Conservation (phyloP, 176 grass and related monocot species). For the Aechmea fasciata region DNA sequence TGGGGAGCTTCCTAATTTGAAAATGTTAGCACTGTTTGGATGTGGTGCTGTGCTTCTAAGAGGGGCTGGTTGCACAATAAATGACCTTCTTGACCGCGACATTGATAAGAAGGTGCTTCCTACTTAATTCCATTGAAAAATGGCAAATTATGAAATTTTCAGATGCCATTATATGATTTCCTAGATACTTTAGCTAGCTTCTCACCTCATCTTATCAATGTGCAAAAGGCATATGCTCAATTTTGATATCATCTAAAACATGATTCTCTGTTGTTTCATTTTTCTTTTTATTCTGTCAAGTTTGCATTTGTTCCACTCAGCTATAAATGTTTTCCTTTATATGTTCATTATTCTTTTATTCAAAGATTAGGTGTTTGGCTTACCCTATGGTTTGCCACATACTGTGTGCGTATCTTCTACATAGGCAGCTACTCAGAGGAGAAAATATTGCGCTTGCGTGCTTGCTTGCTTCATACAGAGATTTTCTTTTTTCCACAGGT, state of each 20-base stretch:
- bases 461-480: neutral
- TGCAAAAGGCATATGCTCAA: neutral
- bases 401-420: too few relatives aligned
- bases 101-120: constrained; percentile 63
- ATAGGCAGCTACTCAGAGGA: neutral
- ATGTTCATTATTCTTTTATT: too few relatives aligned
- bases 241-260: neutral
- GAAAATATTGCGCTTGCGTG: neutral
- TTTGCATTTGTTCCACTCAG: too few relatives aligned
- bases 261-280: too few relatives aligned
- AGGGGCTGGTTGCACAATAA: constrained; percentile 77
- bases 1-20: constrained; percentile 55
- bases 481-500: constrained; percentile 36
- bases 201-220: neutral
- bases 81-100: constrained; percentile 73
- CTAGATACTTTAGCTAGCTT: neutral
- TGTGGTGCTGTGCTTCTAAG: constrained; percentile 67
- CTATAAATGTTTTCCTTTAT: too few relatives aligned
- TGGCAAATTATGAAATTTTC: neutral
- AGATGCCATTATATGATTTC: neutral
- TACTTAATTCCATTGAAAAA: neutral
- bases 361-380: too few relatives aligned
- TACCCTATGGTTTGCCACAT: too few relatives aligned
- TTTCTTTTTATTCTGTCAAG: too few relatives aligned
- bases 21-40: constrained; percentile 71